A percentile compares a stretch with the other conserved stretches of the same genome.
Evolutionary conservation across 495 filamentous ascomycete species (phyloP).

Genomic region (Penicillium egyptiacum): DNA sequence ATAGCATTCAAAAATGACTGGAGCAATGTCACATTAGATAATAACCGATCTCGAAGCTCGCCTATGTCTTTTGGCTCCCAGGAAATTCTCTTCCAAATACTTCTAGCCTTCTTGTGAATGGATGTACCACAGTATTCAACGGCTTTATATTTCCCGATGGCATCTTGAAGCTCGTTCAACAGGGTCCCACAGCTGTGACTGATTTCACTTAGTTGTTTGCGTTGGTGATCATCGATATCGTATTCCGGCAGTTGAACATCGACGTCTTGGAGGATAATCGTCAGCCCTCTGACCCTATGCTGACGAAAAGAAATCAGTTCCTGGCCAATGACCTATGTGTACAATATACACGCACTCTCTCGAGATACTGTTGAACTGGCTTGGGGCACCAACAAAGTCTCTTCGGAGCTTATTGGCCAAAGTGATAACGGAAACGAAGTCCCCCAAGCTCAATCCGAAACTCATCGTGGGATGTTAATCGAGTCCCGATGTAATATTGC

Average conservation of each 20-base stretch:
- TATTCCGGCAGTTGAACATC: background rate
- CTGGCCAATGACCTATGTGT: background rate
- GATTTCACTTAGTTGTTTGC: background rate
- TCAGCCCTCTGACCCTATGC: background rate
- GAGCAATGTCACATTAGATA: background rate
- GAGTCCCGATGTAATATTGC: background rate
- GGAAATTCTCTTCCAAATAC: background rate
- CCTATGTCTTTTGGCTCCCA: background rate
- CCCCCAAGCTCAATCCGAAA: background rate
- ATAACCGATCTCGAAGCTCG: background rate
- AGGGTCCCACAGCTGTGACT: background rate
- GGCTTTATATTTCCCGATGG: background rate
- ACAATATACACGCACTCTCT: background rate
- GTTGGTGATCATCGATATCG: background rate
- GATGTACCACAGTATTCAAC: background rate
- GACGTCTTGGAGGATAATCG: background rate
- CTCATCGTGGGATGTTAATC: background rate
- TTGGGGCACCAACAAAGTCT: slow-evolving; percentile 1
- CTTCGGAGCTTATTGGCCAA: slow-evolving; percentile 4
- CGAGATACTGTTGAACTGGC: slow-evolving; percentile 1
- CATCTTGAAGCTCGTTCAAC: background rate
- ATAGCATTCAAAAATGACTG: background rate
- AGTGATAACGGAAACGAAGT: background rate
- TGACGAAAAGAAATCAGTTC: background rate
- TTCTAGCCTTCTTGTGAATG: background rate